Evolutionary conservation across 2,329 filamentous ascomycete genomes (phyloP).

Genomic region (Fusarium temperatum): DNA sequence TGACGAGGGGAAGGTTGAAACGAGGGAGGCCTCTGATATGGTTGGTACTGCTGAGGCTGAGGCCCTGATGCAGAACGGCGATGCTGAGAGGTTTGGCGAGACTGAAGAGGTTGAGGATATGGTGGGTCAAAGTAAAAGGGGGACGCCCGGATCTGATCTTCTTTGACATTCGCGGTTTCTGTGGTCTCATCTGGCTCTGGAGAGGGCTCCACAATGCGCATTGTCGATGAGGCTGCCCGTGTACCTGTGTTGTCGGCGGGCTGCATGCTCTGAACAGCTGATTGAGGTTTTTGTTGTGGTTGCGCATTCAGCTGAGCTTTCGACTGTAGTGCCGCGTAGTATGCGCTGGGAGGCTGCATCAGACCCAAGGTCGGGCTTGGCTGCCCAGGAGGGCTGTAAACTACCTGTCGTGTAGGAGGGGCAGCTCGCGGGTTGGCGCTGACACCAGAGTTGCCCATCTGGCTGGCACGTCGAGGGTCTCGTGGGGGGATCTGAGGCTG

Average conservation of each 20-base stretch:
- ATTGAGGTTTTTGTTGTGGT: constrained; percentile 1
- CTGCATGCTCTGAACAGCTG: constrained; percentile 7
- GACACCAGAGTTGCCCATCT: constrained; percentile 1
- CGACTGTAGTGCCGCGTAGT: background rate
- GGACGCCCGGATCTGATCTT: constrained; percentile 20
- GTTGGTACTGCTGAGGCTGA: constrained; percentile 20
- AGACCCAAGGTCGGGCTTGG: constrained; percentile 55
- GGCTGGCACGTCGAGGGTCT: constrained; percentile 35
- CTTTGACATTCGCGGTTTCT: background rate
- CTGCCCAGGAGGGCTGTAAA: constrained; percentile 50
- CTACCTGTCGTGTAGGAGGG: constrained; percentile 46
- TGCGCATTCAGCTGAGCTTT: background rate
- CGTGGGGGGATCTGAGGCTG: constrained; percentile 43
- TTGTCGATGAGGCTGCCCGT: constrained; percentile 46
- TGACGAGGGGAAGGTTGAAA: constrained; percentile 28
- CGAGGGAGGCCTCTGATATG: constrained; percentile 28
- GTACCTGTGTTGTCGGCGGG: constrained; percentile 34
- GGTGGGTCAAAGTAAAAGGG: constrained; percentile 38
- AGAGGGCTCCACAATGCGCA: constrained; percentile 51
- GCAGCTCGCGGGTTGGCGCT: constrained; percentile 34
- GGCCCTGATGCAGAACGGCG: constrained; percentile 21
- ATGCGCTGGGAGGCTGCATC: constrained; percentile 33
- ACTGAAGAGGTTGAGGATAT: constrained; percentile 38
- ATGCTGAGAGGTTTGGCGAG: constrained; percentile 23
- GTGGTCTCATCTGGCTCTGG: constrained; percentile 43